Base-by-base conservation (phyloP, 2,329 filamentous ascomycete genomes). In the Furcasterigmium sp. region DNA sequence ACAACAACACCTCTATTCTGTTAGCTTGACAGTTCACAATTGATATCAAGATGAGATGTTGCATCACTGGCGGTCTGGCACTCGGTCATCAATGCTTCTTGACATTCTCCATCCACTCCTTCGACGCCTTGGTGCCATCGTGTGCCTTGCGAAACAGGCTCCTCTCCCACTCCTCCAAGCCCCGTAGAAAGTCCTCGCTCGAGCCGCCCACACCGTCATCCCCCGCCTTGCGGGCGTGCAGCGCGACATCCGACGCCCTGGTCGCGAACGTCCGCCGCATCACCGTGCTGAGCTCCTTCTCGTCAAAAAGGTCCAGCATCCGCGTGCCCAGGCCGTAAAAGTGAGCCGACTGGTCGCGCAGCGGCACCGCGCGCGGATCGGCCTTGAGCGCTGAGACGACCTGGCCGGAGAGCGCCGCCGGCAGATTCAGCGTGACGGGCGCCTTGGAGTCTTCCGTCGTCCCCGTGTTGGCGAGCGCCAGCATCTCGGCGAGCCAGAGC, bases 401-500 rank as follows among this genome's bases (percentile, higher is more conserved):
- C 37, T 87, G 81, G 48, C 82, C 78, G 5, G 85, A 83, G 1
- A 97, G 78, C 4, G 87, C 84, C 0, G 78, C 63, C 1, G 93
- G 91, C 8, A 95, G 78, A 59, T 93, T 90, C 47, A 97, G 79
- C 0, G 85, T 86, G 4, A 93, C 78, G 19, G 90, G 80, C 7
- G 85, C 78, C 39, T 65, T 69, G 45, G 66, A 58, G 44, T 71
- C 64, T 21, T 67, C 64, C 28, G 53, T 49, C 41, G 51, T 58
- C 37, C 51, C 54, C 9, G 65, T 64, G 21, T 72, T 75, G 50
- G 79, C 82, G 36, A 94, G 78, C 23, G 88, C 87, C 41, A 98
- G 85, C 78, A 96, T 91, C 64, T 95, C 88, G 53, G 86, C 90
- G 11, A 98, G 82, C 93, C 93, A 98, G 52, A 97, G 76, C 2